Evolutionary conservation across 208 protist species (phyloP).

Genomic region (Acanthamoeba pearcei): DNA sequence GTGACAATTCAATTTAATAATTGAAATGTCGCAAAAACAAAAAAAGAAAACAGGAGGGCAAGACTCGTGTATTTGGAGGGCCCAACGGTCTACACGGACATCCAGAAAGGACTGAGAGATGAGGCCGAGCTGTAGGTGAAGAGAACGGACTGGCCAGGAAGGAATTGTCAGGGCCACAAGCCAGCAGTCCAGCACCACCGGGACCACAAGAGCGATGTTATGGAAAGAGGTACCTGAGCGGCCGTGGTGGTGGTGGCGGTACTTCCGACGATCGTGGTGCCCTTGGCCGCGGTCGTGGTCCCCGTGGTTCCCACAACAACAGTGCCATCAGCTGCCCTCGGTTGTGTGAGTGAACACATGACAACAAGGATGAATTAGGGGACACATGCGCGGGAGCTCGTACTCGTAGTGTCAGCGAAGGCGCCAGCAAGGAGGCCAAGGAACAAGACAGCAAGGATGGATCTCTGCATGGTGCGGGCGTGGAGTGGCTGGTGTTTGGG

Average conservation of each 20-base stretch:
- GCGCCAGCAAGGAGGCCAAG: background rate
- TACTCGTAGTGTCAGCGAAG: background rate
- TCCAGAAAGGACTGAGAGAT: background rate
- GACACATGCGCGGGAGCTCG: background rate
- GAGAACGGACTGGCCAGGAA: background rate
- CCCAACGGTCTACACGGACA: background rate
- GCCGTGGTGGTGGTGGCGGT: background rate
- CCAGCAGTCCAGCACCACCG: background rate
- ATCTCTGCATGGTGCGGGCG: background rate
- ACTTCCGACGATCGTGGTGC: background rate
- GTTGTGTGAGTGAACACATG: background rate
- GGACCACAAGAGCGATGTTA: background rate
- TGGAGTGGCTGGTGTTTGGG: background rate
- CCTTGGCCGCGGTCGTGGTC: background rate
- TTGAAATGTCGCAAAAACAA: too few relatives aligned
- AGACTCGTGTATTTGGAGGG: background rate
- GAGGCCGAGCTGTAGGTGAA: background rate
- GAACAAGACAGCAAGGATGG: background rate
- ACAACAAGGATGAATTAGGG: background rate
- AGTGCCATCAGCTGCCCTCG: background rate
- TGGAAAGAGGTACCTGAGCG: background rate
- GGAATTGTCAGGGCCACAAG: background rate
- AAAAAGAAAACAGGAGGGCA: background rate
- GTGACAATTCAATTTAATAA: background rate
- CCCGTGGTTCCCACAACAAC: background rate